Evolutionary conservation across 345 rosid species (phyloP).

Genomic region (Gossypium mustelinum): DNA sequence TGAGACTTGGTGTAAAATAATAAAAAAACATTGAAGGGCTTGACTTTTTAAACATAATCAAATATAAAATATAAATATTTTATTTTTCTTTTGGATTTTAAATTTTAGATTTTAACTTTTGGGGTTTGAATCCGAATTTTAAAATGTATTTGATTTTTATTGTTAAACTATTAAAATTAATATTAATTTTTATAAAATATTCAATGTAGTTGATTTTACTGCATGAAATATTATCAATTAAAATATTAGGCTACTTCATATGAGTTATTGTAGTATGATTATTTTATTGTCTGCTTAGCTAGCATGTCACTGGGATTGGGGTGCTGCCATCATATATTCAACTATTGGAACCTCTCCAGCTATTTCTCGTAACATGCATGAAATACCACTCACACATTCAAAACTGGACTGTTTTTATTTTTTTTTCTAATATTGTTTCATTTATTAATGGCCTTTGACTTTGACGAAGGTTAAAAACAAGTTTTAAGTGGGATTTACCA

Average conservation of each 20-base stretch:
- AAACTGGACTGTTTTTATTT: neutral
- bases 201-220: too few species aligned
- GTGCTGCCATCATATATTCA: neutral
- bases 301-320: neutral
- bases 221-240: too few species aligned
- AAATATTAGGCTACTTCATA: neutral
- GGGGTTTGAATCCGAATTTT: too few species aligned
- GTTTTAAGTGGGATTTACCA: constrained; percentile 11
- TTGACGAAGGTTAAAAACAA: neutral
- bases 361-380: neutral
- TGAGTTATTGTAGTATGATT: neutral
- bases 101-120: too few species aligned
- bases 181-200: too few species aligned
- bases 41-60: too few species aligned
- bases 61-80: too few species aligned
- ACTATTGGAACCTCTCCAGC: neutral
- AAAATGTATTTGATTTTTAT: too few species aligned
- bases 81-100: too few species aligned
- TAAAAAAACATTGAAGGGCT: too few species aligned
- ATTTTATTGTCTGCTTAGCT: neutral
- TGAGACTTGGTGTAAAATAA: rapidly evolving
- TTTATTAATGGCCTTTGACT: neutral
- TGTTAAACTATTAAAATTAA: too few species aligned
- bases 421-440: neutral
- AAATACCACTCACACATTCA: neutral